Percentiles rank a stretch among this genome's conserved stretches.
Evolutionary conservation across 257 asterid species (phyloP).

Genomic region (Jacaranda copaia): DNA sequence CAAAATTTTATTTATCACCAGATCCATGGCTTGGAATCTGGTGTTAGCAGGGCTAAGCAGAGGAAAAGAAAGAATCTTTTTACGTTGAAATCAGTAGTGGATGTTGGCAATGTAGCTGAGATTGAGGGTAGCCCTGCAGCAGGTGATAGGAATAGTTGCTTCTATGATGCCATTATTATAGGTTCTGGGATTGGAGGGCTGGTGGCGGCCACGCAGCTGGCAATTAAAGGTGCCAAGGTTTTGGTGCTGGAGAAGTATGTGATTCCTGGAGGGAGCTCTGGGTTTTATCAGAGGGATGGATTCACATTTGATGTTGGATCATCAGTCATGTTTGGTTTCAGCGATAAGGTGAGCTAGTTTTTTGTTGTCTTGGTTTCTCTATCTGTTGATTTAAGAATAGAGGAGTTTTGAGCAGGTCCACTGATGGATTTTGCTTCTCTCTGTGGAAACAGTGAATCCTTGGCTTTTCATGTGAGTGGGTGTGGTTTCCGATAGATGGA

Average conservation of each 20-base stretch:
- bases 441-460: not conserved
- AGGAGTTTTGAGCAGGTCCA: slow-evolving; percentile 1
- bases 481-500: no score
- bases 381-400: not conserved
- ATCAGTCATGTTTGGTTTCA: slow-evolving; percentile 98
- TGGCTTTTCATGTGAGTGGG: no score
- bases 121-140: slow-evolving; percentile 34
- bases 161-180: slow-evolving; percentile 83
- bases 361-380: not conserved
- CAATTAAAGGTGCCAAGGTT: slow-evolving; percentile 92
- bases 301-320: slow-evolving; percentile 96
- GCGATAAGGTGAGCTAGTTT: slow-evolving; percentile 81
- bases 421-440: not conserved
- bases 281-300: slow-evolving; percentile 86
- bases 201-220: slow-evolving; percentile 95
- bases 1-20: slow-evolving; percentile 27
- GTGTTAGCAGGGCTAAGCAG: slow-evolving; percentile 31
- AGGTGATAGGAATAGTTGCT: slow-evolving; percentile 39
- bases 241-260: slow-evolving; percentile 94
- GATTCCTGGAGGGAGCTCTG: slow-evolving; percentile 98
- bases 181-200: slow-evolving; percentile 98
- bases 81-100: slow-evolving; percentile 57
- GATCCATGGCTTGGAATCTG: slow-evolving; percentile 37
- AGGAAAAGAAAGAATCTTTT: slow-evolving; percentile 39
- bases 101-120: slow-evolving; percentile 49